Base-by-base conservation (phyloP, 345 rosid species). In the Noccaea caerulescens region DNA sequence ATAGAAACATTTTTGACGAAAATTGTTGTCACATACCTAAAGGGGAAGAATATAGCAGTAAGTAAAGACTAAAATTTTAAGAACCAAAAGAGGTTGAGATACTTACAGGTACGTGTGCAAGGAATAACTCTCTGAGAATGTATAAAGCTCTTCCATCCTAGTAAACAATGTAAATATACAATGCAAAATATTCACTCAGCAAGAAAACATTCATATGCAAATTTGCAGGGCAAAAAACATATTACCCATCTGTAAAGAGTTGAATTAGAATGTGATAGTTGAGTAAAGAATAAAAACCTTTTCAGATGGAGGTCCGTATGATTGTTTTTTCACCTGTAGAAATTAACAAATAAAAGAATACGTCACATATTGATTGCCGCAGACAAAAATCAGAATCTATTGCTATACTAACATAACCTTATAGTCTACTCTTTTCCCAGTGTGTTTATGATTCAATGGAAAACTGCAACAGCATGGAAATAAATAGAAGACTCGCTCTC, bases 31-130 rank as follows among this genome's bases (percentile, higher is more conserved):
- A 45, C 47, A 77, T 62, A 91, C 94, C 98, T 91, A 58, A 47
- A 65, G 47, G 53, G 36, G 30, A 58, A 30, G 64, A 61, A 77
- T 57, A 43, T 57, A 9, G 14, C 72, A 18, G 69, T 76, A 59
- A 82, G 66, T 33, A 41, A 33, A 67, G 3, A 46, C 14, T 47
- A 51, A 52, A 49, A 51, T 41, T 14, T 69, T 18, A 46, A 14
- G 23, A 27, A 76, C 36, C 61, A 47, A 58, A 47, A 73, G 39
- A 57, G 42, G 5, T 51, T 73, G 61, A 25, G 73, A 72, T 76
- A 60, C 82, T 66, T 86, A 93, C 98, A 71, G 88, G 95, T 52
- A 91, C 97, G 73, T 91, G 85, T 34, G 97, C 96, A 80, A 93
- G 89, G 80, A 93, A 86, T 30, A 89, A 82, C 55, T 85, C 96